Evolutionary conservation across 352 stramenopile genomes (phyloP), one percentile per base, ranked within the genome.

Genomic region (Globisporangium acanthophoron): DNA sequence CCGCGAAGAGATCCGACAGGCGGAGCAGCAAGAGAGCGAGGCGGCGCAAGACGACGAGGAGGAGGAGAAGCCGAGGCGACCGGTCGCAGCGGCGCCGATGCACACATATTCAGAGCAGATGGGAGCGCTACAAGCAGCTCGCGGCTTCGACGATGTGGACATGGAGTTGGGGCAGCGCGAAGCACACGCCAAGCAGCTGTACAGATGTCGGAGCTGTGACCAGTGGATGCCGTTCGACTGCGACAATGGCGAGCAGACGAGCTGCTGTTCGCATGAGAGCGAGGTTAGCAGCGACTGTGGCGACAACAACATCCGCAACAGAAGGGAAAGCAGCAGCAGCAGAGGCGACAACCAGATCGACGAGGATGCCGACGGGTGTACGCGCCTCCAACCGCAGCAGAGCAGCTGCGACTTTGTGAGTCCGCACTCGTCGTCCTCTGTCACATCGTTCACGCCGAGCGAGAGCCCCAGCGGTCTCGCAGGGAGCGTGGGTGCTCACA

Each of bases 151-250:
- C 31, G 13, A 3, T 37, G 33, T 35, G 3, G 29, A 56, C 5
- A 16, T 54, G 21, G 45, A 61, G 33, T 24, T 57, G 8, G 39
- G 41, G 7, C 8, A 37, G 31, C 33, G 5, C 2, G 31, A 21
- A 6, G 1, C 41, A 4, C 41, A 6, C 16, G 1, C 12, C 41
- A 54, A 45, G 40, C 20, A 39, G 9, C 37, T 52, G 29, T 39
- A 49, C 8, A 41, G 40, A 5, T 62, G 41, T 16, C 40, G 18
- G 1, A 46, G 41, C 29, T 47, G 46, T 12, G n/a, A 59, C 50
- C 68, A 20, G 69, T 69, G 11, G 78, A 78, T 60, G 59, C 70
- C 52, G 50, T 60, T 37, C 57, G 66, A 20, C 58, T 71, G 48
- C 39, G 56, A 61, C 13, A 29, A 48, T 5, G 39, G 54, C 59